These are phyloP conservation scores for Pythium guiyangense DNA, from an alignment of 352 stramenopile species.

Conservation along the genomic window DNA sequence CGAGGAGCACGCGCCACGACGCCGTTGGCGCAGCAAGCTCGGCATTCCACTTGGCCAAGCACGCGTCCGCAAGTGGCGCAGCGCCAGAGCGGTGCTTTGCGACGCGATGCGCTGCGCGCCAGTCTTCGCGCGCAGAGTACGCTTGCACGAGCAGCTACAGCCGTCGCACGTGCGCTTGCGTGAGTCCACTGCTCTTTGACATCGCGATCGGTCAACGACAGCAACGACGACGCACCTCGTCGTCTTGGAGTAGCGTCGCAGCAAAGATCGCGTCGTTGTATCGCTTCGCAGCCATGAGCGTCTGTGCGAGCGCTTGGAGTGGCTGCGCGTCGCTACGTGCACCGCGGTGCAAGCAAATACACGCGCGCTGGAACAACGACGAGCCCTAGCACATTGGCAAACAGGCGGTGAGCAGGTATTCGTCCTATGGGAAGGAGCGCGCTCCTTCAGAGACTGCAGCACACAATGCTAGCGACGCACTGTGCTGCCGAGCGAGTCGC, in stretches of 20 bases:
- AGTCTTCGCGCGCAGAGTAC: slow-evolving; percentile 11
- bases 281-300: slow-evolving; percentile 17
- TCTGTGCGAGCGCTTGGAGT: slow-evolving; percentile 21
- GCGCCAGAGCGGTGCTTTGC: slow-evolving; percentile 1
- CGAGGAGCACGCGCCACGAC: slow-evolving; percentile 11
- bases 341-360: slow-evolving; percentile 33
- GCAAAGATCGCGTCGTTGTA: slow-evolving; percentile 49
- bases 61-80: not conserved
- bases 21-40: slow-evolving; percentile 7
- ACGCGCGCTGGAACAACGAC: slow-evolving; percentile 56
- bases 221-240: slow-evolving; percentile 7
- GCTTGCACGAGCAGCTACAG: slow-evolving; percentile 12
- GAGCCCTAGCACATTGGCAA: slow-evolving; percentile 26
- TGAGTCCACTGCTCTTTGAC: not conserved
- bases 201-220: not conserved
- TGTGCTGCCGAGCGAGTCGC: slow-evolving; percentile 37
- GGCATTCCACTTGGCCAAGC: slow-evolving; percentile 12
- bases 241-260: slow-evolving; percentile 39
- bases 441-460: not conserved
- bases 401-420: no score
- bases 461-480: slow-evolving; percentile 17
- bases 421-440: no score
- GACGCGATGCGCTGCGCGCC: slow-evolving; percentile 5
- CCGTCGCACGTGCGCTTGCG: not conserved
- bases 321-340: slow-evolving; percentile 10